Evolutionary conservation across 2,329 filamentous ascomycete genomes (phyloP), one percentile per base, ranked within the genome.

Genomic region (Aspergillus neoniger): DNA sequence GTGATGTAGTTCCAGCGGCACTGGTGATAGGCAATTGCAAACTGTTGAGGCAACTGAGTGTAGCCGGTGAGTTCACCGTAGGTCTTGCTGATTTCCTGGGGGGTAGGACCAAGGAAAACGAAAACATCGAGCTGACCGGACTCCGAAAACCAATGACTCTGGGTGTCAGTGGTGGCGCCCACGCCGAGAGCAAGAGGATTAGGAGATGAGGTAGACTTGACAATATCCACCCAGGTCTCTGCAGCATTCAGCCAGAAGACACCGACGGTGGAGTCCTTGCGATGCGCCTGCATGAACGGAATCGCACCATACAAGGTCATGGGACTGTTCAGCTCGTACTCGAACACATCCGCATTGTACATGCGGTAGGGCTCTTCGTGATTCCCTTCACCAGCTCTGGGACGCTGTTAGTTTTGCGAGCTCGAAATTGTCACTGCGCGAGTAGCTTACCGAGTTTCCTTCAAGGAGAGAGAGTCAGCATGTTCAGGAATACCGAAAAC

Each of bases 221-320:
- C 87, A 66, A 99, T 90, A 75, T 99, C 95, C 56, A 99, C 85
- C 95, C 95, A 99, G 0, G 94, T 98, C 80, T 99, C 95, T 3
- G 95, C 95, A 54, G 88, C 92, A 74, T 97, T 99, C 58, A 99
- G 85, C 95, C 95, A 99, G 78, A 99, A 96, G 14, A 99, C 89
- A 64, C 92, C 95, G 30, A 98, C 94, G 1, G 92, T 95, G 0
- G 94, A 98, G 71, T 89, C 90, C 75, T 94, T 96, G 70, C 90
- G 90, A 73, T 99, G 94, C 17, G 95, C 95, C 77, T 98, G 95
- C 92, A 99, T 96, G 73, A 98, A 91, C 2, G 95, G 95, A 68
- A 99, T 98, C 7, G 92, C 83, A n/a, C 95, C 95, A 72, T 99
- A 99, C 1, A 99, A 84, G 0, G 95, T 98, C 95, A 99, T 99